phyloP scores from a whole-genome alignment of 2,329 filamentous ascomycete genomes.

The Colletotrichum sp. region DNA sequence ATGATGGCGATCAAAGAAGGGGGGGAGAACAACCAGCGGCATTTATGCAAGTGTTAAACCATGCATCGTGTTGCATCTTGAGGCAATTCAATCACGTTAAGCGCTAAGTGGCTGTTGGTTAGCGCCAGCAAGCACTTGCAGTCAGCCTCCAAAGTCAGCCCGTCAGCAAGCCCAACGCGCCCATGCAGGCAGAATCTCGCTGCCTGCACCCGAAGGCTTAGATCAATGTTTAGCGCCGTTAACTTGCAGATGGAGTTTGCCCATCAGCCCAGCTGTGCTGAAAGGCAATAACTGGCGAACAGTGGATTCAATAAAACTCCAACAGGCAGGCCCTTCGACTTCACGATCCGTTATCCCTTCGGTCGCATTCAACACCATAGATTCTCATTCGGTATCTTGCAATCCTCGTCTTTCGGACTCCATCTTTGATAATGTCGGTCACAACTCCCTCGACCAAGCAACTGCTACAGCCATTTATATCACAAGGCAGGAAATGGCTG shows the following conservation, averaged over 20 bases:
- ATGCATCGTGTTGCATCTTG: no score
- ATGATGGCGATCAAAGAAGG: no score
- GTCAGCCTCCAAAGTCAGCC: not conserved
- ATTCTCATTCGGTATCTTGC: rapidly evolving
- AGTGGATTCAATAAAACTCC: not conserved
- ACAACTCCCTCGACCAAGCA: not conserved
- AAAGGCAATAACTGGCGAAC: not conserved
- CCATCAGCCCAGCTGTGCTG: not conserved
- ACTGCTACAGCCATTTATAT: not conserved
- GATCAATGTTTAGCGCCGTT: not conserved
- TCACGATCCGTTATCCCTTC: not conserved
- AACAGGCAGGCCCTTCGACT: not conserved
- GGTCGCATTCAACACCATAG: not conserved
- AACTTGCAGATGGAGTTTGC: not conserved
- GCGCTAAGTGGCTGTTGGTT: not conserved
- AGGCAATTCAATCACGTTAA: not conserved
- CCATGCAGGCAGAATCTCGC: not conserved
- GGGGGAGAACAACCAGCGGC: no score
- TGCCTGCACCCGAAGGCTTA: not conserved
- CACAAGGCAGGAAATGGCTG: not conserved
- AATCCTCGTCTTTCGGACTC: not conserved
- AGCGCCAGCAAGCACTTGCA: not conserved
- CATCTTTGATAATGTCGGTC: not conserved
- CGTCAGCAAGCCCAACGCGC: not conserved
- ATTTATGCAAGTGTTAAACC: no score